Evolutionary conservation across 1,284 basidiomycete genomes (phyloP).

Genomic region (Rhodotorula sp.): DNA sequence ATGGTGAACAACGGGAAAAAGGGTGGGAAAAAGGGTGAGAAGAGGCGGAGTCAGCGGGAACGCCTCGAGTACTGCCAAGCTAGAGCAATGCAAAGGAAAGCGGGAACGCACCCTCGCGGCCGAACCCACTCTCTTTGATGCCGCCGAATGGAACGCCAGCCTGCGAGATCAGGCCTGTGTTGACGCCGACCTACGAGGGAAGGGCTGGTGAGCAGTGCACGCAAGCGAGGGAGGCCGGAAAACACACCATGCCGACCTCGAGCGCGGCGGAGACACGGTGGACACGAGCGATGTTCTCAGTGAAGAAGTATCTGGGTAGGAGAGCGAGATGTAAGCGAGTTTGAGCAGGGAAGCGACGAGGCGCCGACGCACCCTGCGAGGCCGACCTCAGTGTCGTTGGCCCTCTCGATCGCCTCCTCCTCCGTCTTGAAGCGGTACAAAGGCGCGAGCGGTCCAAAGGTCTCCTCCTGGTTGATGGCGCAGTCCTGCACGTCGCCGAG

Average conservation of each 20-base stretch:
- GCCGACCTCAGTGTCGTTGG: slow-evolving; percentile 82
- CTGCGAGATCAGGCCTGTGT: slow-evolving; percentile 79
- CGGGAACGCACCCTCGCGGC: slow-evolving; percentile 52
- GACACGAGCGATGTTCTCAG: slow-evolving; percentile 81
- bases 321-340: too few relatives aligned
- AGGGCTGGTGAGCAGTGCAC: slow-evolving; percentile 33
- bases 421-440: slow-evolving; percentile 74
- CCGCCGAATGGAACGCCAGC: slow-evolving; percentile 91
- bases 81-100: too few relatives aligned
- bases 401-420: slow-evolving; percentile 81
- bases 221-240: slow-evolving; percentile 35
- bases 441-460: slow-evolving; percentile 46
- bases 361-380: slow-evolving; percentile 64
- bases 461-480: slow-evolving; percentile 45
- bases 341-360: too few relatives aligned
- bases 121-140: slow-evolving; percentile 79
- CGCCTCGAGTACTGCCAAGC: too few relatives aligned
- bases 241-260: slow-evolving; percentile 94
- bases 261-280: slow-evolving; percentile 98
- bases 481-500: slow-evolving; percentile 42
- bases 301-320: slow-evolving; percentile 71
- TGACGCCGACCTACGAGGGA: slow-evolving; percentile 53
- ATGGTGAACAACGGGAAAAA: background rate
- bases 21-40: background rate
- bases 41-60: background rate